A percentile compares a stretch with the other conserved stretches of the same genome.
Conservation (phyloP, 2,329 filamentous ascomycete genomes). For the Colletotrichum cereale region DNA sequence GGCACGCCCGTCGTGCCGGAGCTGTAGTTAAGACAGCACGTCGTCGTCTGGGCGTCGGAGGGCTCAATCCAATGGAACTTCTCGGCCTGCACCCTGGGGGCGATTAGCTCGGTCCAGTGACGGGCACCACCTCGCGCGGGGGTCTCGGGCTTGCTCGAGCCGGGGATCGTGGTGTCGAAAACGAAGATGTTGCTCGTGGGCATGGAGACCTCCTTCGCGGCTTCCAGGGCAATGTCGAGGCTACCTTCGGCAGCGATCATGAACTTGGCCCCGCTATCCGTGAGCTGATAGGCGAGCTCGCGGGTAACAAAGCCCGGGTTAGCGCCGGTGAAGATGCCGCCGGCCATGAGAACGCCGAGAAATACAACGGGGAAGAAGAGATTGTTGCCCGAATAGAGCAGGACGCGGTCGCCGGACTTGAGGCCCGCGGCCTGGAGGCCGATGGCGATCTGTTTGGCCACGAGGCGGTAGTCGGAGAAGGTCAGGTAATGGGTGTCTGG, state of each 20-base stretch:
- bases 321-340: slow-evolving; percentile 82
- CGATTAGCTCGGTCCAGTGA: slow-evolving; percentile 76
- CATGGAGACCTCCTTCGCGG: slow-evolving; percentile 71
- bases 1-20: slow-evolving; percentile 84
- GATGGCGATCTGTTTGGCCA: slow-evolving; percentile 78
- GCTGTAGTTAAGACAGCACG: slow-evolving; percentile 83
- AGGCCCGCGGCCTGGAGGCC: slow-evolving; percentile 76
- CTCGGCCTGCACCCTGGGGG: slow-evolving; percentile 62
- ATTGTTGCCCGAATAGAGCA: slow-evolving; percentile 80
- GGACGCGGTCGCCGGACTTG: slow-evolving; percentile 75
- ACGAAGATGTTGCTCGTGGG: slow-evolving; percentile 69
- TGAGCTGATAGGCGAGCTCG: slow-evolving; percentile 81
- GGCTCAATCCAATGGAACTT: slow-evolving; percentile 74
- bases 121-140: slow-evolving; percentile 54
- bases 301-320: slow-evolving; percentile 76
- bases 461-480: slow-evolving; percentile 72
- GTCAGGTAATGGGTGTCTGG: slow-evolving; percentile 78
- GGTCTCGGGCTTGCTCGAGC: slow-evolving; percentile 37
- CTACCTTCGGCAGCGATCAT: slow-evolving; percentile 73
- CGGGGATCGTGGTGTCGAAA: slow-evolving; percentile 69
- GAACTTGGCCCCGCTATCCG: slow-evolving; percentile 76
- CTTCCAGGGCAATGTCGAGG: slow-evolving; percentile 74
- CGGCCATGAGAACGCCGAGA: slow-evolving; percentile 81
- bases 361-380: slow-evolving; percentile 79
- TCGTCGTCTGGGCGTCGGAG: slow-evolving; percentile 61